phyloP scores from a whole-genome alignment of 2,329 filamentous ascomycete genomes.

The Macrophomina tecta region DNA sequence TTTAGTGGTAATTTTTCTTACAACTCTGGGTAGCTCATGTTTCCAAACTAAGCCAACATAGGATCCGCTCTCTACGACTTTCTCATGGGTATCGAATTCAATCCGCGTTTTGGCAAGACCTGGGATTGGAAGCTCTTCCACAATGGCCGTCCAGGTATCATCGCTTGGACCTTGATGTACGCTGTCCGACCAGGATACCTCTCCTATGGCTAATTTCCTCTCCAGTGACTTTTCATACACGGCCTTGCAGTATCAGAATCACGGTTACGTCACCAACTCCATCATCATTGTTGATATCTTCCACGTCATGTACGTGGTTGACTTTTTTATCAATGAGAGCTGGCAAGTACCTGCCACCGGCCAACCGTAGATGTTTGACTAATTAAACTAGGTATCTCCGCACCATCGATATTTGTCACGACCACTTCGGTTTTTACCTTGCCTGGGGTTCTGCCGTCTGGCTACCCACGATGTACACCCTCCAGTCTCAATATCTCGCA shows the following conservation, averaged over 20 bases:
- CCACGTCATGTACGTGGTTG: slow-evolving; percentile 54
- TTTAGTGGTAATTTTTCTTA: slow-evolving; percentile 26
- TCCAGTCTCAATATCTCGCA: slow-evolving; percentile 56
- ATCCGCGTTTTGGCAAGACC: slow-evolving; percentile 39
- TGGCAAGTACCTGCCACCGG: slow-evolving; percentile 41
- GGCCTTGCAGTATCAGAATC: slow-evolving; percentile 50
- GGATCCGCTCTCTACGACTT: slow-evolving; percentile 41
- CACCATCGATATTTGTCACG: slow-evolving; percentile 52
- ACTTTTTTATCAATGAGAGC: slow-evolving; percentile 58
- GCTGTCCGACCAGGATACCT: slow-evolving; percentile 27
- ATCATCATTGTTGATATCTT: slow-evolving; percentile 53
- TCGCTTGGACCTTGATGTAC: slow-evolving; percentile 56
- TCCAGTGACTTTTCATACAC: slow-evolving; percentile 47
- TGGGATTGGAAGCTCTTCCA: slow-evolving; percentile 34
- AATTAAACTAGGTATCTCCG: slow-evolving; percentile 44
- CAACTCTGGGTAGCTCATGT: neutral
- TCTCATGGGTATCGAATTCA: slow-evolving; percentile 73
- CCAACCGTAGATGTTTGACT: neutral
- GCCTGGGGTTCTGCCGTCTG: slow-evolving; percentile 46
- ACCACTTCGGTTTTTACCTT: slow-evolving; percentile 51
- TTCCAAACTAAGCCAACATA: neutral
- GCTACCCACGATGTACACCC: slow-evolving; percentile 55
- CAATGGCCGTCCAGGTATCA: slow-evolving; percentile 56
- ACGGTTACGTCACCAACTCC: slow-evolving; percentile 49
- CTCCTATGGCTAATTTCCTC: neutral